Evolutionary conservation across 1,284 basidiomycete species (phyloP), one percentile per base, ranked within the genome.

Genomic region (Waitea zeae): DNA sequence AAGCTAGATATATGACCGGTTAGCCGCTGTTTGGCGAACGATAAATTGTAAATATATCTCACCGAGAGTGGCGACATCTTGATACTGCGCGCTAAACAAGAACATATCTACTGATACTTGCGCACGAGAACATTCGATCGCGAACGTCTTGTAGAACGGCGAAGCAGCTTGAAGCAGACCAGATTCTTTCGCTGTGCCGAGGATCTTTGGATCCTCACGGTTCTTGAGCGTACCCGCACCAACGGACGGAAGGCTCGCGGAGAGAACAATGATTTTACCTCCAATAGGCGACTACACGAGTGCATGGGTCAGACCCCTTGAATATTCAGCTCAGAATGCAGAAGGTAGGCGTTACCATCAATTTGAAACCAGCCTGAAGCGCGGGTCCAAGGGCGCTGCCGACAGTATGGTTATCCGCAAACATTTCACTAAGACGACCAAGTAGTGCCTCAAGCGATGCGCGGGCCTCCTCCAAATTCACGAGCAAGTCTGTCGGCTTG

Each of bases 101-200:
- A 96, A 98, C 93, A 99, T 97, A 55, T 98, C 93, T 37, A 99
- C 92, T 0, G 92, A 92, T 26, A 99, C 84, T 55, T 98, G 95
- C 6, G 84, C 80, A 44, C 93, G 77, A 5, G 93, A 97, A 55
- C 93, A 98, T 47, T 98, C 93, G 51, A 98, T 98, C 13, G 95
- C 89, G 46, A 98, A 97, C 0, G 88, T 90, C 67, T 98, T 99
- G 70, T 97, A 99, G 64, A 96, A 99, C 5, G 81, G 71, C 20
- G 84, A 86, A 0, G 84, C 86, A 12, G 90, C 69, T 60, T 89
- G 87, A 27, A 96, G 66, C 7, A 96, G 61, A 12, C 70, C 68
- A 11, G 84, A 89, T 64, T 95, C 89, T 76, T 97, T 98, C 27
- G 82, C 61, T 2, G 93, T 97, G 20, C 95, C 95, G 28, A 98